phyloP scores from a whole-genome alignment of 768 basidiomycete species.

The Mycena belliarum region DNA sequence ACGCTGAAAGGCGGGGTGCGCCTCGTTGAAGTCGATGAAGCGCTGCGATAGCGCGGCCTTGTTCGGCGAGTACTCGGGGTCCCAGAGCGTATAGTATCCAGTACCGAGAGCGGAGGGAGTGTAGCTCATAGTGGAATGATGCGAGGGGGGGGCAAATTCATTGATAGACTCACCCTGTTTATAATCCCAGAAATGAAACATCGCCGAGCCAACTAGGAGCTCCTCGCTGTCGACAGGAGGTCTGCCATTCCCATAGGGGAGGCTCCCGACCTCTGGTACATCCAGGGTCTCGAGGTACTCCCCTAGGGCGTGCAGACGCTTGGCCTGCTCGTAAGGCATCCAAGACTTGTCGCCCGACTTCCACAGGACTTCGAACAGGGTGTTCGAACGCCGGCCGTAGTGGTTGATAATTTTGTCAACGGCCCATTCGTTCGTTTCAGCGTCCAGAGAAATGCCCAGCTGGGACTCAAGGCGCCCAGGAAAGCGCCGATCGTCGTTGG shows the following conservation, averaged over 20 bases:
- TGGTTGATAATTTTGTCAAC: constrained; percentile 28
- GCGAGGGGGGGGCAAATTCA: neutral
- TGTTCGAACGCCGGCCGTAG: constrained; percentile 16
- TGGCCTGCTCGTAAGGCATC: constrained; percentile 28
- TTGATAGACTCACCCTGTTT: neutral
- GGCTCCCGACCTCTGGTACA: neutral
- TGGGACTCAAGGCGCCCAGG: neutral
- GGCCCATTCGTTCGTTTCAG: constrained; percentile 22
- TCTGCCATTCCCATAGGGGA: neutral
- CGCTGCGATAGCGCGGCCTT: too few species aligned
- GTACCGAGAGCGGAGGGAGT: too few species aligned
- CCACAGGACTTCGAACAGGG: constrained; percentile 30
- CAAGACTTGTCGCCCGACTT: constrained; percentile 34
- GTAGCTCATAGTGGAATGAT: too few species aligned
- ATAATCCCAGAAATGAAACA: neutral
- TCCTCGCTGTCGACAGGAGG: neutral
- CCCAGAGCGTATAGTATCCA: too few species aligned
- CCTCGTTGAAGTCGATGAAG: too few species aligned
- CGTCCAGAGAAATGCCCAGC: neutral
- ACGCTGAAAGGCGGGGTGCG: too few species aligned
- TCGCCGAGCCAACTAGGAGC: neutral
- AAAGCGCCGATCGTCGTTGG: constrained; percentile 33
- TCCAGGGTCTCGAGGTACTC: constrained; percentile 22
- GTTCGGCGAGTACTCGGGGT: too few species aligned
- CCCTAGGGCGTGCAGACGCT: constrained; percentile 21